phyloP scores from a whole-genome alignment of 176 grass and related monocot species.

The Oryza glumipatula region DNA sequence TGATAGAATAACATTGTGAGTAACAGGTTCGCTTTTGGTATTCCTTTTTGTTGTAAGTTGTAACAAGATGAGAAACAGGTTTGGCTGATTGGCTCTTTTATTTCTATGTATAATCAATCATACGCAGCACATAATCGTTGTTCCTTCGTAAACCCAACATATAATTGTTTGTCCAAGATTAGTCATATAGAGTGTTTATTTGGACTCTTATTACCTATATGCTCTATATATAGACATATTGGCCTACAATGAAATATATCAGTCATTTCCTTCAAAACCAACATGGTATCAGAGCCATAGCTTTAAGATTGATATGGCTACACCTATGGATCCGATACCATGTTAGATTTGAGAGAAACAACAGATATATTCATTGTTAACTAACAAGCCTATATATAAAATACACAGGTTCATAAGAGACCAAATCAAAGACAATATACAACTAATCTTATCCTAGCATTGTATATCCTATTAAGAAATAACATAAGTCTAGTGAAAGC shows the following conservation, averaged over 20 bases:
- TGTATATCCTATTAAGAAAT: not conserved
- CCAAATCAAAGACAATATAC: not conserved
- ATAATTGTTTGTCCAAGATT: not conserved
- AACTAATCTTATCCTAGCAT: not conserved
- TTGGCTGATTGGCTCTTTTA: too few species aligned
- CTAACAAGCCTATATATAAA: not conserved
- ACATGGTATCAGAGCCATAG: not conserved
- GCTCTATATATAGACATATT: not conserved
- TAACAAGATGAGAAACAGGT: too few species aligned
- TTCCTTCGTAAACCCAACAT: too few species aligned
- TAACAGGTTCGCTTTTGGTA: too few species aligned
- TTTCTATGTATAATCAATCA: too few species aligned
- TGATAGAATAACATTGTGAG: too few species aligned
- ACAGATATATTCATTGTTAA: not conserved
- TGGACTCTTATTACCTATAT: not conserved
- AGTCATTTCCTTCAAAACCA: not conserved
- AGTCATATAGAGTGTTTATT: not conserved
- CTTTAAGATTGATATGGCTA: not conserved
- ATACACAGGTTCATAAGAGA: not conserved
- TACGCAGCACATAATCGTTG: too few species aligned
- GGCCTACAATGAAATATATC: conserved; percentile 4
- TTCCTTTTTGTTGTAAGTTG: too few species aligned
- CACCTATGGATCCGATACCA: not conserved
- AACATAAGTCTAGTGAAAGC: too few species aligned
- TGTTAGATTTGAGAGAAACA: not conserved